Base-by-base conservation (phyloP, 805 yeast genomes). In the Saccharomycopsis sp. region DNA sequence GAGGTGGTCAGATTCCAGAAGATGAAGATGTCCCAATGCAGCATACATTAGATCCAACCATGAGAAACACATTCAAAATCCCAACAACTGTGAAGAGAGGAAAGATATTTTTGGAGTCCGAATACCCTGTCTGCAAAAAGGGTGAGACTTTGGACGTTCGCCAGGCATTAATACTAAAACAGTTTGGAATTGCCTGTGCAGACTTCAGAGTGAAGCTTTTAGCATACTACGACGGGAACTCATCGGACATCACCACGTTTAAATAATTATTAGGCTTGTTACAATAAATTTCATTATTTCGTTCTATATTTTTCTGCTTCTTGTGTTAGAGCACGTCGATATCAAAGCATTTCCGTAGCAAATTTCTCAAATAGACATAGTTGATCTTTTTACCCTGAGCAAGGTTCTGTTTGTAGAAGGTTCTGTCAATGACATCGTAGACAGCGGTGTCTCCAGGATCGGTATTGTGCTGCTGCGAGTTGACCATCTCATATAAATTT, bases 1-100 rank as follows among this genome's bases (percentile, higher is more conserved):
- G 97, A 70, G 99, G 97, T 67, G 99, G 99, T 22, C 96, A 89
- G 73, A 76, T 92, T 55, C 79, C 97, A 34, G 74, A 71, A 23
- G 97, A 91, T 69, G 98, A 94, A 64, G 99, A 94, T 72, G 91
- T 94, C 20, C 97, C 97, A 66, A 85, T 94, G 88, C 86, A 96
- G 12, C 99, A 94, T 71, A 90, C 98, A 3, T 80, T 96, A 75
- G 99, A 94, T 73, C 89, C 91, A 67, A 89, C 96, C 47, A 73
- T 94, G 68, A 87, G 99, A 78, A 88, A 84, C 72, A 87, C 87
- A 70, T 84, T 84, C 65, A 92, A 93, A 70, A 82, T 94, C 66
- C 98, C 99, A 65, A 92, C 98, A 2, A 86, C 84, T 69, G 87
- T 94, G 64, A 87, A 87, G 69, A 79, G 85, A 56, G 99, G 99